Base-by-base conservation (phyloP, 2,329 filamentous ascomycete genomes). In the Ophiostoma fasciatum region DNA sequence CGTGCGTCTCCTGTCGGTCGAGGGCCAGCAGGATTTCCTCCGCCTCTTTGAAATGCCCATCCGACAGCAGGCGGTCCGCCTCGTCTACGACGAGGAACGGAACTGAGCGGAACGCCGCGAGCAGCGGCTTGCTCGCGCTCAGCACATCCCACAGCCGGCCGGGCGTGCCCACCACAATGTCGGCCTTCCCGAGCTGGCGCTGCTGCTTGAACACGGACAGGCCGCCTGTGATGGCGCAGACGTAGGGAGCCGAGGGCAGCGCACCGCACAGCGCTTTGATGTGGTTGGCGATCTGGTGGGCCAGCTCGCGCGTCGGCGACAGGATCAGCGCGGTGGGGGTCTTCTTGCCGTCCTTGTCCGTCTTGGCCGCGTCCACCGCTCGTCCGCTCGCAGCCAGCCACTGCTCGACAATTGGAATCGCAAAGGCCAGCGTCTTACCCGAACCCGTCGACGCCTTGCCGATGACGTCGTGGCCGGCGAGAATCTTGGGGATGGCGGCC, bases 361-460 rank as follows among this genome's bases (percentile, higher is more conserved):
- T 20, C 19, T 32, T 30, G 11, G 15, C 20, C 3, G 35, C 18
- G 61, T 56, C 33, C 61, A 56, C 33, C 53, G 50, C 36, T 18
- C 23, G 23, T 29, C 26, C 31, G 31, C 38, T 28, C 27, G 20
- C n/a, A 17, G 59, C 49, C 10, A 98, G 59, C 65, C 79, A 94
- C 37, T 71, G 68, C 55, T 98, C 87, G 9, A 96, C 64, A 38
- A 98, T 90, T 0, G 90, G 90, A 43, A 98, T 85, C 1, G 80
- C 84, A 55, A 94, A 98, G 0, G 90, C 88, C 30, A 98, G 63
- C 0, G 90, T 98, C 60, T 98, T 98, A 48, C 90, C 90, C 12
- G 90, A 96, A 45, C 90, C 90, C 0, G 90, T 98, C 10, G 88
- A 80, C 2, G 90, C 90, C 60, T 98, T 98, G 28, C 90, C 90